These are phyloP conservation scores for Apodospora peruviana DNA, from an alignment of 495 filamentous ascomycete genomes.

Conservation along the genomic window DNA sequence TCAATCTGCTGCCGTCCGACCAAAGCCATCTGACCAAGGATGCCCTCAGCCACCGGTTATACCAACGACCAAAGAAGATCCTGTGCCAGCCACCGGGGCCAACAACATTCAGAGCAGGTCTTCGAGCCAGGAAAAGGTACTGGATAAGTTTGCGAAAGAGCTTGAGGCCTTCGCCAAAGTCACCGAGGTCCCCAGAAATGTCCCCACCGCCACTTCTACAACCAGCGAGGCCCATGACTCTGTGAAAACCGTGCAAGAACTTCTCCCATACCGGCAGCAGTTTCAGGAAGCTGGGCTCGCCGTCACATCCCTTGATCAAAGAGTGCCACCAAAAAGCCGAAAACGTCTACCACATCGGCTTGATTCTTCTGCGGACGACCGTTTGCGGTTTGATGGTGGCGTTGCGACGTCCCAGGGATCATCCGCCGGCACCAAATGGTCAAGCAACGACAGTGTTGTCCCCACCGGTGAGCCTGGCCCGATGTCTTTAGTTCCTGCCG, in stretches of 20 bases:
- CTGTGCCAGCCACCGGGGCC: neutral
- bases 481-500: neutral
- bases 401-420: neutral
- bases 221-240: constrained; percentile 28
- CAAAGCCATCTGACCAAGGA: neutral
- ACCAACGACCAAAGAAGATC: neutral
- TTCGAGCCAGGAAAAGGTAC: constrained; percentile 27
- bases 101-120: constrained; percentile 26
- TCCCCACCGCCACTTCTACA: constrained; percentile 25
- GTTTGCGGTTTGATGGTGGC: constrained; percentile 3
- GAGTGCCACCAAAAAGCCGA: neutral
- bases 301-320: constrained; percentile 43
- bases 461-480: neutral
- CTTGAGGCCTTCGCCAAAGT: constrained; percentile 34
- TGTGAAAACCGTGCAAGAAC: constrained; percentile 37
- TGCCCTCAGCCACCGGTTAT: neutral
- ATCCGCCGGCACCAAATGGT: constrained; percentile 7
- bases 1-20: neutral
- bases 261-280: constrained; percentile 39
- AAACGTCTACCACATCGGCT: neutral
- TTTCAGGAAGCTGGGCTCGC: constrained; percentile 44
- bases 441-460: constrained; percentile 13
- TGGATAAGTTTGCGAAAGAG: constrained; percentile 36
- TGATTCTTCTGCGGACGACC: constrained; percentile 1
- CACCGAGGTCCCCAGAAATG: constrained; percentile 17